Evolutionary conservation across 2,329 filamentous ascomycete genomes (phyloP), one percentile per base, ranked within the genome.

Genomic region (Tolypocladium endophyticum): DNA sequence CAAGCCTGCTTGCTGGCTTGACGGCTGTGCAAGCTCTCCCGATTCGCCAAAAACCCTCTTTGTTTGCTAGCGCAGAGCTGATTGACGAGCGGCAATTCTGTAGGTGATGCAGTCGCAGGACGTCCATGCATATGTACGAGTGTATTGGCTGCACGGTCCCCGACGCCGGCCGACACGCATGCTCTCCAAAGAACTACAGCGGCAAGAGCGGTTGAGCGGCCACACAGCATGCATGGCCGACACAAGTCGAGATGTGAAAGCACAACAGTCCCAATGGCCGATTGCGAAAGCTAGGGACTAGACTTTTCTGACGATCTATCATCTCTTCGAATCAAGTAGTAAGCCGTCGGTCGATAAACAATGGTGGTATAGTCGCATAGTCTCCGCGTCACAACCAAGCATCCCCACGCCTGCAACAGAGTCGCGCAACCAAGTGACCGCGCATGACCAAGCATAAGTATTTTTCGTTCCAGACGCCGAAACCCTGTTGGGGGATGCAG

Each of bases 391-490:
- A 23, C 57, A 33, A 55, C 45, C 59, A 36, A 59, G 56, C 53
- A 41, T 45, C 52, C 54, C 57, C 45, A 50, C 28, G 28, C 52
- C 28, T 28, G 38, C 45, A 56, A 14, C 50, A 45, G 39, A 55
- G 56, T 47, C 38, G 33, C 25, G 23, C 36, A 50, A 18, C 56
- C 61, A 56, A 58, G 20, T 23, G 30, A 12, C 60, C 55, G 57
- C 61, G 64, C 64, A 62, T 61, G 64, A 30, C 38, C 41, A 56
- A 58, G 18, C 30, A 25, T 25, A 68, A 61, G 64, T 63, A 61
- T 70, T 67, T 60, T 64, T 68, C 64, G 57, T 68, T 61, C 69
- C 68, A 64, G 64, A 69, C 70, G 70, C 69, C 69, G 63, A 67
- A 63, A 65, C 65, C 64, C 64, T 64, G 65, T 61, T 63, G 64